phyloP scores from a whole-genome alignment of 495 filamentous ascomycete genomes.

The Penicillium riverlandense region DNA sequence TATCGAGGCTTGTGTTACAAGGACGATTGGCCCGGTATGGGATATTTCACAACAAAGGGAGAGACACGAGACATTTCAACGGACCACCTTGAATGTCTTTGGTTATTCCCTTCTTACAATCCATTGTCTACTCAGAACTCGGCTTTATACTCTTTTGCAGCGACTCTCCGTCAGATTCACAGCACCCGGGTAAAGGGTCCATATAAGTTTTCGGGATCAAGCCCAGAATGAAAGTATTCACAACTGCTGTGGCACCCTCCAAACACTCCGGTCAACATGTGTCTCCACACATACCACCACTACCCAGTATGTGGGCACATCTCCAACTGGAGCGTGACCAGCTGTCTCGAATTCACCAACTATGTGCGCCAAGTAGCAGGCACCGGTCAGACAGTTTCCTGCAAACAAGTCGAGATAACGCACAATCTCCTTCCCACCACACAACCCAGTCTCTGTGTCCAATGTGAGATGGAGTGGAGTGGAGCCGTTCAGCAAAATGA shows the following conservation, averaged over 20 bases:
- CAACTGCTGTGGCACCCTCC: too few species aligned
- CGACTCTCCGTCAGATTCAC: not conserved
- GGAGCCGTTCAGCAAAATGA: not conserved
- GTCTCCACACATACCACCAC: conserved; percentile 20
- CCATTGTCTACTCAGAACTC: not conserved
- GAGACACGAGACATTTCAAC: too few species aligned
- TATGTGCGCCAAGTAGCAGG: conserved; percentile 6
- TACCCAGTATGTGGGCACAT: conserved; percentile 24
- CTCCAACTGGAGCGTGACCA: conserved; percentile 15
- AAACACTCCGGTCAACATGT: conserved; percentile 13
- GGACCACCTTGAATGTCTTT: too few species aligned
- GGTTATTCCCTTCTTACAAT: not conserved
- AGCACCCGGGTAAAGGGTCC: not conserved
- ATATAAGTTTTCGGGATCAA: too few species aligned
- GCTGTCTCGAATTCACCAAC: conserved; percentile 16
- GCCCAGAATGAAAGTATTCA: too few species aligned
- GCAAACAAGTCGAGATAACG: not conserved
- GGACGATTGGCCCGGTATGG: too few species aligned
- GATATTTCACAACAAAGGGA: too few species aligned
- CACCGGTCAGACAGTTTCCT: not conserved
- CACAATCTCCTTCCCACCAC: conserved; percentile 3
- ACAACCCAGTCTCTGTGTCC: conserved; percentile 4
- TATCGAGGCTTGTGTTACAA: too few species aligned
- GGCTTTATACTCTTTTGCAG: not conserved
- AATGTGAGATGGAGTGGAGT: conserved; percentile 7